phyloP scores from a whole-genome alignment of 2,329 filamentous ascomycete species.

The Aureobasidium sp. region DNA sequence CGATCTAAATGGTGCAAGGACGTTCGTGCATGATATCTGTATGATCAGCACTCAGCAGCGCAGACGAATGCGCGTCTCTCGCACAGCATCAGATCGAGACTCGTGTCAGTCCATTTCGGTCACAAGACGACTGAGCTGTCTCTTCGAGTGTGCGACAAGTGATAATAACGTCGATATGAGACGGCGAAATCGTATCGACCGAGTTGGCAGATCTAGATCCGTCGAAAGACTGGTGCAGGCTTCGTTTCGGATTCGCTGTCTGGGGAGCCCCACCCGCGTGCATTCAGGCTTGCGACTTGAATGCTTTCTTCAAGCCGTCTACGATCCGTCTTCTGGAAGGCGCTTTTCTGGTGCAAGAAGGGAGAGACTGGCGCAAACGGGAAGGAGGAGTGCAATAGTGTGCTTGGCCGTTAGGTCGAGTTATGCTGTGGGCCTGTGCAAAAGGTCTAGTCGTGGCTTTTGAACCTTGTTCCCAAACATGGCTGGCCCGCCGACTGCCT shows the following conservation, averaged over 20 bases:
- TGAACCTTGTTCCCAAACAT: conserved; percentile 1
- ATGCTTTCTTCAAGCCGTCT: background rate
- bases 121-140: background rate
- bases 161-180: background rate
- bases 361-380: background rate
- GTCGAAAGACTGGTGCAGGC: background rate
- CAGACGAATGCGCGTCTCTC: background rate
- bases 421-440: background rate
- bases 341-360: background rate
- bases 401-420: background rate
- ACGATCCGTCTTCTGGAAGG: background rate
- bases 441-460: conserved; percentile 5
- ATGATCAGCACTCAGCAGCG: background rate
- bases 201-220: background rate
- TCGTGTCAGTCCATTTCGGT: background rate
- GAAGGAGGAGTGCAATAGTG: background rate
- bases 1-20: background rate
- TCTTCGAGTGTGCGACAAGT: background rate
- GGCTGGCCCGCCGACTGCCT: background rate
- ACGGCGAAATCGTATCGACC: background rate
- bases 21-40: background rate
- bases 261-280: background rate
- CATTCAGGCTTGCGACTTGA: background rate
- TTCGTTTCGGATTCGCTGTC: background rate
- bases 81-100: background rate